These are phyloP conservation scores for Xylaria sp. DNA, from an alignment of 2,329 filamentous ascomycete genomes.

Conservation along the genomic window DNA sequence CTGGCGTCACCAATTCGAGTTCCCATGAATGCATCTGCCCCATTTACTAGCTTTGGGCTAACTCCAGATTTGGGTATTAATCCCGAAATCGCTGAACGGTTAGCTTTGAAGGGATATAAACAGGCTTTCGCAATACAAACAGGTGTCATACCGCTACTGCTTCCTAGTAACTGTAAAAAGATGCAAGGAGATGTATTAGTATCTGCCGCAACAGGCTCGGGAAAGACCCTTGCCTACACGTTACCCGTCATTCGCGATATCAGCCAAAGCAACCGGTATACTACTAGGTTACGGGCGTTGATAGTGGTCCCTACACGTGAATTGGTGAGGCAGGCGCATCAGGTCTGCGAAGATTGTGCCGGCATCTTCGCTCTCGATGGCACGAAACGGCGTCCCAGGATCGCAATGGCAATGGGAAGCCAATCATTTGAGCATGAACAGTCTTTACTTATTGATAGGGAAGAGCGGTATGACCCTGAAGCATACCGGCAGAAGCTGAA, in stretches of 20 bases:
- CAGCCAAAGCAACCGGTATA: slow-evolving; percentile 59
- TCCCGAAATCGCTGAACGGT: slow-evolving; percentile 61
- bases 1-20: slow-evolving; percentile 76
- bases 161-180: slow-evolving; percentile 64
- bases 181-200: slow-evolving; percentile 82
- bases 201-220: slow-evolving; percentile 91
- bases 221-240: slow-evolving; percentile 92
- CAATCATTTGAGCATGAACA: slow-evolving; percentile 74
- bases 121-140: slow-evolving; percentile 82
- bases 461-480: slow-evolving; percentile 67
- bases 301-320: slow-evolving; percentile 92
- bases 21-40: slow-evolving; percentile 60
- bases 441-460: slow-evolving; percentile 48
- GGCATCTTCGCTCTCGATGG: slow-evolving; percentile 61
- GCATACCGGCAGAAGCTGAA: slow-evolving; percentile 50
- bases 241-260: slow-evolving; percentile 83
- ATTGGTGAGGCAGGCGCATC: slow-evolving; percentile 83
- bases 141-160: slow-evolving; percentile 77
- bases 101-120: slow-evolving; percentile 72
- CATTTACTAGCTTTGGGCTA: slow-evolving; percentile 59
- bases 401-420: slow-evolving; percentile 84
- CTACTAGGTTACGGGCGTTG: slow-evolving; percentile 73
- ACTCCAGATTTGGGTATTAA: slow-evolving; percentile 65
- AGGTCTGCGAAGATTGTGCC: slow-evolving; percentile 76
- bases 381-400: slow-evolving; percentile 69